Evolutionary conservation across 139 green algal genomes (phyloP).

Genomic region (Tetraselmis striata): DNA sequence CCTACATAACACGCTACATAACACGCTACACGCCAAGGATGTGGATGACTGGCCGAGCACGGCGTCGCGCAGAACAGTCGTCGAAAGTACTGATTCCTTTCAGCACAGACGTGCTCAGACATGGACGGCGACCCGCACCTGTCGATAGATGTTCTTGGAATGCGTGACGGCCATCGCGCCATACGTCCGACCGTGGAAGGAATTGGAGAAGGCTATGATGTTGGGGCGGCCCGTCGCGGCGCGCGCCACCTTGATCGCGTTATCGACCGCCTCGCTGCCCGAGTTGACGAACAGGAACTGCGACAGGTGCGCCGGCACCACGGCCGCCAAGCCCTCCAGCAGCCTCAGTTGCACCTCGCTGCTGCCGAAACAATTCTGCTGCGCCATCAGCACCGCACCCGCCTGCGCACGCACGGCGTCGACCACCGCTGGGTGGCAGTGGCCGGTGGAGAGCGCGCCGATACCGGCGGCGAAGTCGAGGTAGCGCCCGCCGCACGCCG

Average conservation of each 20-base stretch:
- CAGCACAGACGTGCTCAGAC: no score
- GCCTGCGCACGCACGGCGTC: constrained; percentile 69
- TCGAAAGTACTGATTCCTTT: no score
- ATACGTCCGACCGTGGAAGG: constrained; percentile 75
- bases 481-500: not conserved
- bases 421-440: constrained; percentile 77
- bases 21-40: no score
- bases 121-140: constrained; percentile 13
- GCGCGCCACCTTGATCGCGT: constrained; percentile 79
- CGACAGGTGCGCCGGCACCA: constrained; percentile 44
- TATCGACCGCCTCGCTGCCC: constrained; percentile 76
- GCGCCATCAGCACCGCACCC: constrained; percentile 56
- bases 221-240: constrained; percentile 57
- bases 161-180: constrained; percentile 72
- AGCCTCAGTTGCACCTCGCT: constrained; percentile 26
- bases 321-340: constrained; percentile 40
- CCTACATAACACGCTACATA: no score
- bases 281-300: constrained; percentile 62
- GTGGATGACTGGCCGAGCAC: no score
- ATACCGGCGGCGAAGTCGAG: constrained; percentile 48
- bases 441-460: constrained; percentile 65
- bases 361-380: constrained; percentile 69
- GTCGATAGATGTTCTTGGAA: constrained; percentile 68
- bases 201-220: constrained; percentile 60
- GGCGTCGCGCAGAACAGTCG: no score